Evolutionary conservation across 1,284 basidiomycete species (phyloP).

Genomic region (Pseudozyma flocculosa): DNA sequence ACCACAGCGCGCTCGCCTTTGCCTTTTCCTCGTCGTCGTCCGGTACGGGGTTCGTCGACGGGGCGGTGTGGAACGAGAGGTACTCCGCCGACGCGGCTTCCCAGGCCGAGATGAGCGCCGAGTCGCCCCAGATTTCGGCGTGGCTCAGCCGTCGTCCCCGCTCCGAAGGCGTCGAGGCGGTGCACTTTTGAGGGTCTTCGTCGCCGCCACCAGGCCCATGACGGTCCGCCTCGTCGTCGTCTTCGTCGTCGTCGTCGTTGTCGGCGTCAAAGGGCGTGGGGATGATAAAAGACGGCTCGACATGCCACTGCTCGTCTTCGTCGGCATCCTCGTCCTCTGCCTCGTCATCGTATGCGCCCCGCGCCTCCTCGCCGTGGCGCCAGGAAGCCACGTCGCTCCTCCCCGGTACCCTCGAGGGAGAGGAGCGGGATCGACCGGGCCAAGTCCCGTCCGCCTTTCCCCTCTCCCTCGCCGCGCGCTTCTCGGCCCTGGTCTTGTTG

Average conservation of each 20-base stretch:
- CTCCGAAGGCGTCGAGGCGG: constrained; percentile 9
- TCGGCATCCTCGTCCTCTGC: background rate
- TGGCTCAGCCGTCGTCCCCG: constrained; percentile 14
- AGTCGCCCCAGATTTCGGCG: constrained; percentile 8
- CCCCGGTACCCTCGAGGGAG: too few species aligned
- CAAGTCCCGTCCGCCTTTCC: background rate
- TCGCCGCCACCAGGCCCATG: background rate
- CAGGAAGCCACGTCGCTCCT: too few species aligned
- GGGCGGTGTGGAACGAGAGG: constrained; percentile 6
- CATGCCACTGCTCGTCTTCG: background rate
- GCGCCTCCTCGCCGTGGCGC: too few species aligned
- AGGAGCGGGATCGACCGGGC: too few species aligned
- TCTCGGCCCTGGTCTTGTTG: background rate
- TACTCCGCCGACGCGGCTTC: constrained; percentile 12
- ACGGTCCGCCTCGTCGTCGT: background rate
- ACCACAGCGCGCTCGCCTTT: background rate
- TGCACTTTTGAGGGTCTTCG: too few species aligned
- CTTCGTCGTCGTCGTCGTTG: background rate
- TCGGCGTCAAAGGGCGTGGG: background rate
- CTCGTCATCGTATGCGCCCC: constrained; percentile 1
- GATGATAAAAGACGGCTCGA: too few species aligned
- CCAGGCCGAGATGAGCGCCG: constrained; percentile 2
- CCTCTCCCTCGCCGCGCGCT: background rate
- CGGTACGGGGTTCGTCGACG: background rate
- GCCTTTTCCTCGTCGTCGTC: background rate